Base-by-base conservation (phyloP, 306 rosid genomes). In the Dryas octopetala region DNA sequence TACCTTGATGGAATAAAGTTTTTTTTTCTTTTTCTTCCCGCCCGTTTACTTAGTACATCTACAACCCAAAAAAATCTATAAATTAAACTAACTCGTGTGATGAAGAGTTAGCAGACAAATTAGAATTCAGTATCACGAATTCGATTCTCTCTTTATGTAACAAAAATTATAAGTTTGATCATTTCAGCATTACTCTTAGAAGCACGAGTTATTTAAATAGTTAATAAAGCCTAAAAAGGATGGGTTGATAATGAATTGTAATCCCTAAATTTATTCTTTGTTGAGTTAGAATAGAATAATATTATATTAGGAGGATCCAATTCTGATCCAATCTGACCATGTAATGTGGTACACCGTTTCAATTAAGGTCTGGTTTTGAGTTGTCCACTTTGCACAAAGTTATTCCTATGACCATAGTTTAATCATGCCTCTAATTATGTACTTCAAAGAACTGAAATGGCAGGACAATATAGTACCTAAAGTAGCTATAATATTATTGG, bases 371-470 rank as follows among this genome's bases (percentile, higher is more conserved):
- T 10, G 65, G 57, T 60, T 70, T 53, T 61, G 43, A 32, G 14
- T 32, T 17, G 48, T 55, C 59, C 68, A 57, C 63, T 61, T 69
- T 77, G 12, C 51, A 32, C 41, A 77, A 70, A 77, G 76, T 77
- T 77, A 70, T 77, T 69, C 76, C 61, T 17, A 40, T 26, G 23
- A 71, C n/a, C 26, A 53, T 58, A 71, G 26, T 45, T 19, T 71
- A 71, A 71, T 23, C 19, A n/a, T n/a, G 28, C 19, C 13, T 14
- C 45, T 26, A 13, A 61, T 61, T 16, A 5, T 49, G 2, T 4
- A 12, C 59, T 6, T 14, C 59, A 14, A 7, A 19, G 16, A 49
- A 68, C 13, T 28, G 11, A 50, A 13, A 68, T 28, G 16, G 40
- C 7, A 8, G 19, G 4, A 14, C n/a, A 38, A 62, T 17, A 2